Evolutionary conservation across 257 asterid species (phyloP), one percentile per base, ranked within the genome.

Genomic region (Solanum sejunctum): DNA sequence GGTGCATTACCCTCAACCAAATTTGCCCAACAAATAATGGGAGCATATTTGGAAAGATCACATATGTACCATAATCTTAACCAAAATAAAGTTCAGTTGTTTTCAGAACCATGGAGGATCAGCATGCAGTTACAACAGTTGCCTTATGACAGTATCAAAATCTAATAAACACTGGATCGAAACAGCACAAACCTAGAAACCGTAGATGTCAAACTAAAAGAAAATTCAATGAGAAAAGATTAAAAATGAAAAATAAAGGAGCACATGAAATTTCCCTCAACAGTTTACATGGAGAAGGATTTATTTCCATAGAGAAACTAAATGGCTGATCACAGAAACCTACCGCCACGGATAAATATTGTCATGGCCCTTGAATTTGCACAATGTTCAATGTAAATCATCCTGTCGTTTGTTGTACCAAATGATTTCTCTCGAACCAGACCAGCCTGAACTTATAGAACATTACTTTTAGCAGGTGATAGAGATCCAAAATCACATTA

Each of bases 361-460:
- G 98, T 96, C 41, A 96, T 98, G 36, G 97, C 98, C 92, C 92
- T 91, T 88, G 97, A 94, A 86, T 96, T 96, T 55, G 99, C 98
- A 91, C 98, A 96, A 85, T 96, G 98, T 92, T 96, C 99, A 84
- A 96, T 96, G 85, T 94, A 96, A 80, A 96, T 96, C 99, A 96
- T 96, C 57, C 97, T 90, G 84, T 94, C 99, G 86, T 96, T 96
- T 54, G 98, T 96, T 85, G 98, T 96, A 41, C 99, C 97, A 87
- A 94, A 96, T 66, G 96, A 87, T 89, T 93, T 94, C 89, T 96
- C 98, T 87, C 97, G 91, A 86, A 96, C 96, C 92, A 96, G 91
- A 82, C 98, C 98, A 82, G 98, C 97, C 99, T 96, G 91, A 28
- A 81, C 28, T 66, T 45, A 49, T 58, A 18, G 55, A 64, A 69